Evolutionary conservation across 106 monocot species (phyloP), one percentile per base, ranked within the genome.

Genomic region (Acorus gramineus): DNA sequence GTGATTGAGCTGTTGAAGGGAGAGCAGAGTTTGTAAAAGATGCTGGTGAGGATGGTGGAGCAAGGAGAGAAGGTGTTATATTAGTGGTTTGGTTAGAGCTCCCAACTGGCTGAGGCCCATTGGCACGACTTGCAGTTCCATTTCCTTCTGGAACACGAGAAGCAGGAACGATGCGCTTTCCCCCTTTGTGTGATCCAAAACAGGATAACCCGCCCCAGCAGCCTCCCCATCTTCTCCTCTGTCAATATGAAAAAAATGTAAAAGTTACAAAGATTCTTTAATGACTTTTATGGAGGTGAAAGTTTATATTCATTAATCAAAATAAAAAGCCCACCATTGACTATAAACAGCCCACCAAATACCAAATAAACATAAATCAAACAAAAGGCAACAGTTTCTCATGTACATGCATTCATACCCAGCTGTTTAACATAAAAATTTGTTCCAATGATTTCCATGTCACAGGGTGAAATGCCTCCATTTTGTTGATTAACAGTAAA

Each of bases 41-140:
- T 43, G 96, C 90, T 51, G 96, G 96, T 48, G 96, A 96, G 7
- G 96, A 96, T 6, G 96, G 96, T 50, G 96, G 96, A 50, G 96
- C 96, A 63, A 96, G 79, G 66, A 96, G 85, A 69, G 96, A 96
- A 8, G 85, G 82, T 47, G 82, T 80, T 6, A 82, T 68, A 56
- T 63, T 66, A 49, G 77, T 60, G 46, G 54, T 82, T 74, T 83
- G 86, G 62, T 82, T 90, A 56, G 89, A 73, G 47, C 71, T 55
- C 3, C 71, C 71, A 62, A 60, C 71, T 53, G 85, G 46, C 55
- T 83, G 89, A 63, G 72, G 47, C 11, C 77, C 75, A 62, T 81
- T 79, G 56, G 56, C 86, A 56, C 75, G 83, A 64, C 53, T 77
- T 42, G 66, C 48, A 46, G 81, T 78, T n/a, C 65, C 78, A 69